Conservation (phyloP, 2,329 filamentous ascomycete species). For the Trichocomaceae sp. region DNA sequence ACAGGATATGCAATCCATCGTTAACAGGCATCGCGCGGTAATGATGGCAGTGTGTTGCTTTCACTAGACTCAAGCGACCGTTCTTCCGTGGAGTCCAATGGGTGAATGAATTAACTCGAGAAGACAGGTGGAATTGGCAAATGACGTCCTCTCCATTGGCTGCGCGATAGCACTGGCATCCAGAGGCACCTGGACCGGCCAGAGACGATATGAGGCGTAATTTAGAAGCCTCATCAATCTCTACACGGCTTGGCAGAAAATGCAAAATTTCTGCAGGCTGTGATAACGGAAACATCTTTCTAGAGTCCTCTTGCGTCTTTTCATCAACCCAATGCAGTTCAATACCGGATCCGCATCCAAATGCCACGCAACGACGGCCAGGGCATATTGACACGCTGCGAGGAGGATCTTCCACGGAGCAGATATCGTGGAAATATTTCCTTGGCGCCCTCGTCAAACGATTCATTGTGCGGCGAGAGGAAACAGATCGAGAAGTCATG, state of each 20-base stretch:
- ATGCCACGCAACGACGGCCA: constrained; percentile 58
- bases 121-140: constrained; percentile 26
- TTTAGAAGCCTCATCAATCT: constrained; percentile 50
- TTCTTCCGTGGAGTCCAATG: constrained; percentile 19
- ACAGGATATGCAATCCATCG: constrained; percentile 59
- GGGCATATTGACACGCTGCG: constrained; percentile 61
- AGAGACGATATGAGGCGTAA: constrained; percentile 58
- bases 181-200: constrained; percentile 34
- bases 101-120: constrained; percentile 24
- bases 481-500: constrained; percentile 15
- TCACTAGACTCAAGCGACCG: constrained; percentile 28
- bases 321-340: constrained; percentile 57
- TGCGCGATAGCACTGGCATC: constrained; percentile 25
- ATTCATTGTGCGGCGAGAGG: constrained; percentile 19
- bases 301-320: constrained; percentile 34
- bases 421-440: constrained; percentile 47
- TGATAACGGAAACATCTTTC: constrained; percentile 36
- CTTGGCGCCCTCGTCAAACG: constrained; percentile 29
- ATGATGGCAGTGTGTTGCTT: constrained; percentile 49
- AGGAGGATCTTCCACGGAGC: constrained; percentile 56
- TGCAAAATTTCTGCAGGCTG: constrained; percentile 43
- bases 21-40: constrained; percentile 59
- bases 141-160: constrained; percentile 17
- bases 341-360: constrained; percentile 57
- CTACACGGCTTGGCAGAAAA: constrained; percentile 52